These are phyloP conservation scores for Monilinia polystroma DNA, from an alignment of 2,329 filamentous ascomycete genomes.

Conservation along the genomic window DNA sequence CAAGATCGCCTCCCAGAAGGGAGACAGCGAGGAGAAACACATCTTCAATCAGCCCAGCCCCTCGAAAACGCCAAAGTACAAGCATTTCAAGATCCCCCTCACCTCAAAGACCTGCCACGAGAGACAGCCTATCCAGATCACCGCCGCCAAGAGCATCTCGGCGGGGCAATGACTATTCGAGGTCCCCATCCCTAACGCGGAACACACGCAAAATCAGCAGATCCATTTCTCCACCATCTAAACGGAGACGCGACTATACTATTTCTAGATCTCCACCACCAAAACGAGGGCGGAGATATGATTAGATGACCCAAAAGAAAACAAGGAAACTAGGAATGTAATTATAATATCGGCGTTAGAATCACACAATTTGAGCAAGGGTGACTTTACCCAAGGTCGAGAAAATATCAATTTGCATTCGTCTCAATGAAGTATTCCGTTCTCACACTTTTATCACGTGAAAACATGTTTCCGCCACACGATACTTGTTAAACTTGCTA, in stretches of 20 bases:
- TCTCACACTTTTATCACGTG: background rate
- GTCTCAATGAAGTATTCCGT: background rate
- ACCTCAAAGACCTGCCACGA: conserved; percentile 18
- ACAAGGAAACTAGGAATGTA: background rate
- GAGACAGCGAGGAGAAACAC: conserved; percentile 29
- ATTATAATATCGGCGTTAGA: conserved; percentile 4
- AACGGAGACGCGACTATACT: conserved; percentile 36
- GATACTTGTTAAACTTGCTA: background rate
- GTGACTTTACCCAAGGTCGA: background rate
- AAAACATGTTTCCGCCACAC: background rate
- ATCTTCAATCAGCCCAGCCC: conserved; percentile 34
- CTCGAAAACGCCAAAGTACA: conserved; percentile 28
- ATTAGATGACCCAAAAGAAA: background rate
- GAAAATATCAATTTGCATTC: conserved; percentile 4
- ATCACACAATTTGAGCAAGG: background rate
- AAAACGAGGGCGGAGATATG: conserved; percentile 36
- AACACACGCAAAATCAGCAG: conserved; percentile 29
- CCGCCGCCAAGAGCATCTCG: conserved; percentile 26
- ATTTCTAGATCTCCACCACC: conserved; percentile 37
- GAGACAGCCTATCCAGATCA: conserved; percentile 25
- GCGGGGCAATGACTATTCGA: conserved; percentile 29
- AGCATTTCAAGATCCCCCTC: conserved; percentile 31
- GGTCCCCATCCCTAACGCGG: conserved; percentile 28
- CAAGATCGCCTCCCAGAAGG: conserved; percentile 30
- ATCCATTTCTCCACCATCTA: conserved; percentile 33